A percentile compares a stretch with the other conserved stretches of the same genome.
Evolutionary conservation across 139 green algal genomes (phyloP).

Genomic region (Haematococcus lacustris): DNA sequence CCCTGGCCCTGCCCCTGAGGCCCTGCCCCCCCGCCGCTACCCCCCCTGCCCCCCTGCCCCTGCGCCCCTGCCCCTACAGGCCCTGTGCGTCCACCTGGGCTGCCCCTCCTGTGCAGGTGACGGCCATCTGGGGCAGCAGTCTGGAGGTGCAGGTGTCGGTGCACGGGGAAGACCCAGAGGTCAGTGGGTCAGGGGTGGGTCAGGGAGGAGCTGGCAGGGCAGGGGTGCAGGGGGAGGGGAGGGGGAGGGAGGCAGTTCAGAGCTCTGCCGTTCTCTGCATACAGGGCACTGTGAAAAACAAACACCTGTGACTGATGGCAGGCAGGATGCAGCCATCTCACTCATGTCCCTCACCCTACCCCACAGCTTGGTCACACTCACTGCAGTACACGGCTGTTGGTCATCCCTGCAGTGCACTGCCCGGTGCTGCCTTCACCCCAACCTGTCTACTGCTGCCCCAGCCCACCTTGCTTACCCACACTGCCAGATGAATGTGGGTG

Average conservation of each 20-base stretch:
- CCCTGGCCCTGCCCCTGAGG: background rate
- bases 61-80: too few relatives aligned
- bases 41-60: background rate
- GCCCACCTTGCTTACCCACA: too few relatives aligned
- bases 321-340: background rate
- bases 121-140: conserved; percentile 61
- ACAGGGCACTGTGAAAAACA: too few relatives aligned
- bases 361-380: background rate
- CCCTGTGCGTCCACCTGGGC: too few relatives aligned
- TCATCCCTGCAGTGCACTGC: background rate
- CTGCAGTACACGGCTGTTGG: background rate
- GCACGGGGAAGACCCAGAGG: conserved; percentile 57
- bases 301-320: background rate
- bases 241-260: background rate
- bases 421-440: background rate
- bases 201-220: too few relatives aligned
- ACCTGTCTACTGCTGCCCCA: background rate
- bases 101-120: conserved; percentile 43
- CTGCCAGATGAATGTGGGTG: background rate
- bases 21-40: background rate
- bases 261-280: too few relatives aligned
- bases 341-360: background rate
- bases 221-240: background rate
- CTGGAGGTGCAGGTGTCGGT: conserved; percentile 72
- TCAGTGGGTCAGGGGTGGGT: too few relatives aligned